Evolutionary conservation across 371 early-diverging fungal genomes (phyloP).

Genomic region (Mucor indicus): DNA sequence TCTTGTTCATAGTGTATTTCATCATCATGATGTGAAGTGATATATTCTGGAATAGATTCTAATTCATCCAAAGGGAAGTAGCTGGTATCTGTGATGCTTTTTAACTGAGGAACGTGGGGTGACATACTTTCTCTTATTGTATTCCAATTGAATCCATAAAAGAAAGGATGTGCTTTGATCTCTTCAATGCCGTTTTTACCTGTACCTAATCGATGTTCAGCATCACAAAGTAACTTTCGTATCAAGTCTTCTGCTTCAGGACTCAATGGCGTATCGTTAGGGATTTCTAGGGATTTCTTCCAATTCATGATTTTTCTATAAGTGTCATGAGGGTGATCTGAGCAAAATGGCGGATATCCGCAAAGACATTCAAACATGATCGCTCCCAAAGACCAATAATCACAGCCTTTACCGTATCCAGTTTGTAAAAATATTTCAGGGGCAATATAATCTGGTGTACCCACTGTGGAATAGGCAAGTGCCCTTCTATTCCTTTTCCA

Average conservation of each 20-base stretch:
- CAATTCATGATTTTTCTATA: conserved; percentile 97
- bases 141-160: conserved; percentile 93
- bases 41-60: conserved; percentile 70
- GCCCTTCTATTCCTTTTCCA: conserved; percentile 96
- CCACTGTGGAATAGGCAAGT: conserved; percentile 90
- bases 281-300: conserved; percentile 86
- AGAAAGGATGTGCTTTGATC: conserved; percentile 94
- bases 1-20: conserved; percentile 47
- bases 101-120: conserved; percentile 93
- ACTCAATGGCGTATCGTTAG: conserved; percentile 89
- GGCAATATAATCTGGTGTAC: conserved; percentile 98
- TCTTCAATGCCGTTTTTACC: conserved; percentile 79
- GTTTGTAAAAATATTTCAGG: conserved; percentile 92
- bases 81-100: conserved; percentile 94
- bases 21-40: too few relatives aligned
- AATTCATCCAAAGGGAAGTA: conserved; percentile 96
- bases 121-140: conserved; percentile 80
- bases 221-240: conserved; percentile 83
- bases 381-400: conserved; percentile 99
- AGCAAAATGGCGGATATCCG: conserved; percentile 97
- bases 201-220: conserved; percentile 77
- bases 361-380: conserved; percentile 97
- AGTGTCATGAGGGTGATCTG: conserved; percentile 93
- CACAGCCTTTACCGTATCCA: conserved; percentile 96
- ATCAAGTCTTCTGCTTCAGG: conserved; percentile 92